Evolutionary conservation across 768 basidiomycete species (phyloP).

Genomic region (Lanmaoa pseudosensibilis): DNA sequence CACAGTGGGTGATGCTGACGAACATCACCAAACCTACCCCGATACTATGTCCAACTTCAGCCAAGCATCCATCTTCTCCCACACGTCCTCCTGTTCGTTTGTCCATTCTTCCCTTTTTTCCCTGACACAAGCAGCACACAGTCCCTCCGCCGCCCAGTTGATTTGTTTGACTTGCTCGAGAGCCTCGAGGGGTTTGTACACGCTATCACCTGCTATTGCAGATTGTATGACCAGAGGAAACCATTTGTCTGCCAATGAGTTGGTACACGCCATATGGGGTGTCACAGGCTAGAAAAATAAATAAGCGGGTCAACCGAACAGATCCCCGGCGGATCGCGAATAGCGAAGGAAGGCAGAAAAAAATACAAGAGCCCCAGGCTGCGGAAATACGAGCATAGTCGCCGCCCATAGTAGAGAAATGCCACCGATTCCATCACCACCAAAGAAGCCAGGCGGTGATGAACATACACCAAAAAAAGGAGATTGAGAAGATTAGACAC

Average conservation of each 20-base stretch:
- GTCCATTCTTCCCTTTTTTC: constrained; percentile 70
- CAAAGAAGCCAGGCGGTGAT: neutral
- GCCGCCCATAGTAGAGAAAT: neutral
- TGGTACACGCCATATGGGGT: constrained; percentile 74
- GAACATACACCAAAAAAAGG: neutral
- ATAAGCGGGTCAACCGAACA: neutral
- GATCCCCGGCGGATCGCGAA: neutral
- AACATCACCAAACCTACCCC: constrained; percentile 5
- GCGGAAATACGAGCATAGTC: neutral
- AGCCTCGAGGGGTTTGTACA: constrained; percentile 72
- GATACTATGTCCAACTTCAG: constrained; percentile 25
- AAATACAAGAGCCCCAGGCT: neutral
- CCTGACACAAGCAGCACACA: constrained; percentile 57
- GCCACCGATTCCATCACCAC: neutral
- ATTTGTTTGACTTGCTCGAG: constrained; percentile 57
- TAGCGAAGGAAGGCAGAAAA: neutral
- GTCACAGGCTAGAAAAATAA: constrained; percentile 43
- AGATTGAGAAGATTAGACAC: constrained; percentile 9
- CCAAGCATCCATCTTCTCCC: constrained; percentile 65
- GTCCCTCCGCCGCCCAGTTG: constrained; percentile 57
- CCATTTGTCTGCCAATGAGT: constrained; percentile 71
- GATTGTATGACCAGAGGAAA: constrained; percentile 68
- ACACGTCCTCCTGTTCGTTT: constrained; percentile 55
- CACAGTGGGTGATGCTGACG: neutral
- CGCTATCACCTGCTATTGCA: constrained; percentile 59